Conservation (phyloP, 345 rosid genomes). For the Angophora floribunda region DNA sequence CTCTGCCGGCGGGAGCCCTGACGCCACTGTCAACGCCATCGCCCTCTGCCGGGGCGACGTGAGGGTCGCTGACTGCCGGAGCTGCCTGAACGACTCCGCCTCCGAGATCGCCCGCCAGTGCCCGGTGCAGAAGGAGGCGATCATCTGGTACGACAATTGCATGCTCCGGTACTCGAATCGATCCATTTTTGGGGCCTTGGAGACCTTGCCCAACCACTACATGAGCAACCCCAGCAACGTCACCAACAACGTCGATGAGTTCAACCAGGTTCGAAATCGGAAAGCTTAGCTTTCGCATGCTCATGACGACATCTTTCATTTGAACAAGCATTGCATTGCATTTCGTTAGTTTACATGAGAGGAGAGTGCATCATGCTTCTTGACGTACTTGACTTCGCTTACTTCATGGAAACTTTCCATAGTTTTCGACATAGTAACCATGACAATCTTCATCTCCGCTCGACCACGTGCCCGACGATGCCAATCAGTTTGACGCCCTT, state of each 20-base stretch:
- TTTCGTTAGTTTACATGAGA: not conserved
- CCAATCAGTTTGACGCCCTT: rapidly evolving
- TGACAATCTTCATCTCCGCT: not conserved
- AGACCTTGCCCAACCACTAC: rapidly evolving
- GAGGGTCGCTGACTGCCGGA: rapidly evolving
- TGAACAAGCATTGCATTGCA: not conserved
- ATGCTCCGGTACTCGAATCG: not conserved
- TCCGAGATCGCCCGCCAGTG: rapidly evolving
- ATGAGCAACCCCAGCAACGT: no score
- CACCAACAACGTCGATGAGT: not conserved
- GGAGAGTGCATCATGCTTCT: not conserved
- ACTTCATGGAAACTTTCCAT: not conserved
- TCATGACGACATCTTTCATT: not conserved
- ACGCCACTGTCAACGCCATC: not conserved
- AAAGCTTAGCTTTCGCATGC: no score
- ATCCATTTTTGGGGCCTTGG: not conserved
- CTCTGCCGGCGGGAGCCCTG: rapidly evolving
- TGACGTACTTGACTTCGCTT: not conserved
- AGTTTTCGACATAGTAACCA: not conserved
- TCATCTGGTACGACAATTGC: not conserved
- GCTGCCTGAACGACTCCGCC: not conserved
- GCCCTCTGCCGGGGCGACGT: not conserved
- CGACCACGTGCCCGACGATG: rapidly evolving
- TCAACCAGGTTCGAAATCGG: not conserved
- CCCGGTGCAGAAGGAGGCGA: not conserved